Percentiles rank a stretch among this genome's conserved stretches.
Conservation (phyloP, 495 filamentous ascomycete genomes). For the Annulohypoxylon nitens region DNA sequence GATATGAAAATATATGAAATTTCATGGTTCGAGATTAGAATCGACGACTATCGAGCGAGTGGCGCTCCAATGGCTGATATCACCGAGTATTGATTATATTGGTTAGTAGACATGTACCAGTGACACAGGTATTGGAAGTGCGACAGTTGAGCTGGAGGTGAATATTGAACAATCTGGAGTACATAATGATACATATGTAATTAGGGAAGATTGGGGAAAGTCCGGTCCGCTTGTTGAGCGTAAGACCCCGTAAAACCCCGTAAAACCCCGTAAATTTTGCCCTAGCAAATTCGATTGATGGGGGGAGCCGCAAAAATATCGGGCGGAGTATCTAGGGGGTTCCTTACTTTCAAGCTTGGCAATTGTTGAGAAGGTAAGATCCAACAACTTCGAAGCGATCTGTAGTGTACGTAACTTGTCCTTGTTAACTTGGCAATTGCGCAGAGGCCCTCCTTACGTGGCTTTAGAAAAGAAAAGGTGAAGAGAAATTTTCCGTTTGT, state of each 20-base stretch:
- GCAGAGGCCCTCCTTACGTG: slow-evolving; percentile 4
- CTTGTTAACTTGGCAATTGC: neutral
- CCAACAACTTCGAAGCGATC: slow-evolving; percentile 50
- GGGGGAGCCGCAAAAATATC: slow-evolving; percentile 37
- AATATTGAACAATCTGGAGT: neutral
- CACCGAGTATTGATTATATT: neutral
- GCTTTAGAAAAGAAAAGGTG: slow-evolving; percentile 4
- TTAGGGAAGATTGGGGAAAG: slow-evolving; percentile 38
- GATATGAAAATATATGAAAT: neutral
- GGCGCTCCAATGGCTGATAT: slow-evolving; percentile 1
- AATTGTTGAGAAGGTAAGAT: slow-evolving; percentile 47
- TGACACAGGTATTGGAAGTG: too few species aligned
- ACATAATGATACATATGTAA: neutral
- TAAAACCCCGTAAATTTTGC: neutral
- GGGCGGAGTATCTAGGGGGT: slow-evolving; percentile 32
- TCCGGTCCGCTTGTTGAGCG: slow-evolving; percentile 44
- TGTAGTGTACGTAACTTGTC: slow-evolving; percentile 1
- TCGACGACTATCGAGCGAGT: neutral
- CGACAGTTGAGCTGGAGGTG: neutral
- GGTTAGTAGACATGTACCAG: neutral
- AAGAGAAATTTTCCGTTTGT: neutral
- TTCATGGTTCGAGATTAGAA: neutral
- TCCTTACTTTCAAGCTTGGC: slow-evolving; percentile 38
- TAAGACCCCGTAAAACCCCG: too few species aligned
- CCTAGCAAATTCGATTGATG: slow-evolving; percentile 33